Percentiles rank a stretch among this genome's conserved stretches.
Conservation (phyloP, 192 early-diverging fungal species). For the Coemansia pectinata region DNA sequence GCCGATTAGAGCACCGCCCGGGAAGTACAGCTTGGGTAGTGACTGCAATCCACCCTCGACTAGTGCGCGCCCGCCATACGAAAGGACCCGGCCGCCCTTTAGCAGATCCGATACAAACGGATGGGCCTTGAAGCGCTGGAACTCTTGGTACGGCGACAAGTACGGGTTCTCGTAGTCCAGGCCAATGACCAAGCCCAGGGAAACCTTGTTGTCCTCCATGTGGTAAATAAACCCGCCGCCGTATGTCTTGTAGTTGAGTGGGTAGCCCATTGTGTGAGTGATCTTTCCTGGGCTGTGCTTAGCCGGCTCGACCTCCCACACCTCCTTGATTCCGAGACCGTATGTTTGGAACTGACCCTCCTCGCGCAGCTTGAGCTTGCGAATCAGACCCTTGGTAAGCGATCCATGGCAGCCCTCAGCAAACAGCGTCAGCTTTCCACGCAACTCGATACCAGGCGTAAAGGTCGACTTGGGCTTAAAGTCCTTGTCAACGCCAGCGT, state of each 20-base stretch:
- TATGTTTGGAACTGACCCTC: constrained; percentile 90
- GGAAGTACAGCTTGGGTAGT: constrained; percentile 91
- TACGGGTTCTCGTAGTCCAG: constrained; percentile 97
- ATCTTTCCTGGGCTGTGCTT: constrained; percentile 85
- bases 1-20: constrained; percentile 94
- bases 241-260: constrained; percentile 87
- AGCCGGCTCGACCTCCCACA: constrained; percentile 89
- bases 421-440: constrained; percentile 91
- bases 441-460: constrained; percentile 94
- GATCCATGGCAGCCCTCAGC: constrained; percentile 98
- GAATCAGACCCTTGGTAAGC: constrained; percentile 86
- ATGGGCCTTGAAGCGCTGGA: constrained; percentile 96
- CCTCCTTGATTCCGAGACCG: constrained; percentile 96
- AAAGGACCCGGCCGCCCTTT: constrained; percentile 85
- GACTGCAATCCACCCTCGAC: constrained; percentile 97
- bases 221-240: constrained; percentile 96
- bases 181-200: constrained; percentile 87
- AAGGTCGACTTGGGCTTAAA: constrained; percentile 88
- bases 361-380: constrained; percentile 86
- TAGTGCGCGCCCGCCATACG: constrained; percentile 95
- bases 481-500: constrained; percentile 89
- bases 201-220: constrained; percentile 84
- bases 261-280: constrained; percentile 89
- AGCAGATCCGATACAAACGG: constrained; percentile 79
- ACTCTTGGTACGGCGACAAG: constrained; percentile 94